phyloP scores from a whole-genome alignment of 305 asterid species.

The Caryopteris hybrid region DNA sequence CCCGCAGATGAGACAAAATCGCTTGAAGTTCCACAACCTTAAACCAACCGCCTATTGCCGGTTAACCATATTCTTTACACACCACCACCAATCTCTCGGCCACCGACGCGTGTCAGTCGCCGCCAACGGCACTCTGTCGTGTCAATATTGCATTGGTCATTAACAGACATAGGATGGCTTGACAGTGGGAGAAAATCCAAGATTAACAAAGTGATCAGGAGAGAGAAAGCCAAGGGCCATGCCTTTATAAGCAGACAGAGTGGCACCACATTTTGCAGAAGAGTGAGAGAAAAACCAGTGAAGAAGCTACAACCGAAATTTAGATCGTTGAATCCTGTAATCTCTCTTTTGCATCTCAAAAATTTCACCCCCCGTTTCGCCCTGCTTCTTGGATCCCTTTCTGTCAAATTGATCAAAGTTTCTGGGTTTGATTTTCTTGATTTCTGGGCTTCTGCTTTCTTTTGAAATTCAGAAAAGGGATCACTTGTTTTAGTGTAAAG shows the following conservation, averaged over 20 bases:
- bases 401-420: neutral
- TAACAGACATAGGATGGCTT: neutral
- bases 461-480: too few species aligned
- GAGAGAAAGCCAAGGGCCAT: conserved; percentile 18
- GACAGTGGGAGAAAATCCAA: conserved; percentile 11
- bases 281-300: conserved; percentile 18
- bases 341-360: too few species aligned
- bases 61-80: conserved; percentile 1
- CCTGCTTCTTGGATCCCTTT: too few species aligned
- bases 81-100: neutral
- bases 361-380: too few species aligned
- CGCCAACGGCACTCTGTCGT: neutral
- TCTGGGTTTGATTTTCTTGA: too few species aligned
- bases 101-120: neutral
- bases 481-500: conserved; percentile 6
- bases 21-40: neutral
- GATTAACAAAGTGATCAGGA: conserved; percentile 18
- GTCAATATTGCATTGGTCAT: neutral
- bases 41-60: conserved; percentile 22
- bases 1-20: conserved; percentile 14
- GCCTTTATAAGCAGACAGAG: conserved; percentile 36
- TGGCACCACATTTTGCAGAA: conserved; percentile 17
- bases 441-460: too few species aligned
- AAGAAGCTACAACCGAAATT: too few species aligned
- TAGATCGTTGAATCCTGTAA: too few species aligned